These are phyloP conservation scores for Yamadazyma scolyti DNA, from an alignment of 805 yeast genomes.

Conservation along the genomic window DNA sequence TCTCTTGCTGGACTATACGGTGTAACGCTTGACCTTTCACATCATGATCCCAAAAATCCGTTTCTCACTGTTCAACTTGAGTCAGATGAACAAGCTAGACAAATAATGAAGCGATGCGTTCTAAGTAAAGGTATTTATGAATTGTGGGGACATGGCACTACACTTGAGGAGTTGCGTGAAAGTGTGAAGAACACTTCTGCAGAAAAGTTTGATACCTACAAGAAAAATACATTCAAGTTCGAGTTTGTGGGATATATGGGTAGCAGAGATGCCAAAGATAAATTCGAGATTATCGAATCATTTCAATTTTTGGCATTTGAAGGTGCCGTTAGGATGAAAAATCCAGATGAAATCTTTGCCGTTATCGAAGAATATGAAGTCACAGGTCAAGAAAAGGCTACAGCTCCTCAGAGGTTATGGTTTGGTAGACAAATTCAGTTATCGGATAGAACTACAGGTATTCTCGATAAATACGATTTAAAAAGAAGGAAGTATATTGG, in stretches of 20 bases:
- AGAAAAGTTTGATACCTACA: slow-evolving; percentile 34
- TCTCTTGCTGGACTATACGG: slow-evolving; percentile 69
- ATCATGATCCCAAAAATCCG: slow-evolving; percentile 59
- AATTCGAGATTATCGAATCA: slow-evolving; percentile 60
- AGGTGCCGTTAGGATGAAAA: slow-evolving; percentile 76
- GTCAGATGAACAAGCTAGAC: slow-evolving; percentile 62
- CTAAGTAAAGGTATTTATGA: slow-evolving; percentile 77
- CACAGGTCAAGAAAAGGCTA: slow-evolving; percentile 44
- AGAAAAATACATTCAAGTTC: slow-evolving; percentile 64
- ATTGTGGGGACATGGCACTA: slow-evolving; percentile 71
- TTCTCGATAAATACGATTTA: slow-evolving; percentile 76
- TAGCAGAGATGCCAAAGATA: slow-evolving; percentile 47
- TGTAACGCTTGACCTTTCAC: slow-evolving; percentile 55
- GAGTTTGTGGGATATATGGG: slow-evolving; percentile 80
- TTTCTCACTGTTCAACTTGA: slow-evolving; percentile 66
- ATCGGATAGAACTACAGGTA: slow-evolving; percentile 59
- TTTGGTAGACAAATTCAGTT: slow-evolving; percentile 71
- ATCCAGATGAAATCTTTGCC: slow-evolving; percentile 67
- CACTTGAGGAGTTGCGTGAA: slow-evolving; percentile 55
- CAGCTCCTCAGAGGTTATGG: slow-evolving; percentile 53
- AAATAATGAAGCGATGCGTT: slow-evolving; percentile 63
- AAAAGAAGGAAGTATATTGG: slow-evolving; percentile 85
- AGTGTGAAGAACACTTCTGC: slow-evolving; percentile 33
- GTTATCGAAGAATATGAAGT: slow-evolving; percentile 70
- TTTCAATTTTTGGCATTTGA: slow-evolving; percentile 67